A percentile compares a stretch with the other conserved stretches of the same genome.
Evolutionary conservation across 2,329 filamentous ascomycete species (phyloP).

Genomic region (Aspergillus viridinutans): DNA sequence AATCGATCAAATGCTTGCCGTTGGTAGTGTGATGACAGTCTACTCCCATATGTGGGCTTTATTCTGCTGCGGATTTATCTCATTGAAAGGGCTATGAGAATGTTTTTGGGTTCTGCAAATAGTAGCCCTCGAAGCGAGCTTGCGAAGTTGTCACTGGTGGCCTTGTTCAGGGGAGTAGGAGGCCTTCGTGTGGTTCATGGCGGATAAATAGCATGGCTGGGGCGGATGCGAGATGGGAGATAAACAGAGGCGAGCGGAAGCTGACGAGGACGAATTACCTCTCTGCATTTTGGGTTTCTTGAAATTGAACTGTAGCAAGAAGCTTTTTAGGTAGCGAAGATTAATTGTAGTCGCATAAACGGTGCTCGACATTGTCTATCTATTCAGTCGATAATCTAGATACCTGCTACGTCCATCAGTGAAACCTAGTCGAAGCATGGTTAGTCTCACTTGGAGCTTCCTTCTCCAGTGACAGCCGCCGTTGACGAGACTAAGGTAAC

Average conservation of each 20-base stretch:
- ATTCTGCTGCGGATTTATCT: neutral
- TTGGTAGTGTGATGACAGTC: too few relatives aligned
- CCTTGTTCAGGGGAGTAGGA: neutral
- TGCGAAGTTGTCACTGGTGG: neutral
- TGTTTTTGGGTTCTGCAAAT: neutral
- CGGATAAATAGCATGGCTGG: neutral
- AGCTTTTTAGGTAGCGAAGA: neutral
- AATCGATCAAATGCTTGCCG: neutral
- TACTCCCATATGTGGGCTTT: neutral
- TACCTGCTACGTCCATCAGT: neutral
- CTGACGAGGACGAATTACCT: neutral
- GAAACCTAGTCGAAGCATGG: too few relatives aligned
- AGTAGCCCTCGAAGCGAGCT: neutral
- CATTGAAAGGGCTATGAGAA: neutral
- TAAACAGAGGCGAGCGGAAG: neutral
- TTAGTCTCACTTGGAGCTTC: neutral
- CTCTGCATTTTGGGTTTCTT: neutral
- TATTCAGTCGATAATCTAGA: neutral
- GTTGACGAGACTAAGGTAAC: neutral
- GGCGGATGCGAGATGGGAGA: neutral
- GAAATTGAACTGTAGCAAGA: neutral
- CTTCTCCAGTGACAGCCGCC: neutral
- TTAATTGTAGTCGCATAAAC: neutral
- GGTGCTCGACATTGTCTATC: neutral
- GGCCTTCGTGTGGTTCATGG: neutral